These are phyloP conservation scores for Volutella citrinella DNA, from an alignment of 2,329 filamentous ascomycete genomes.

Conservation along the genomic window DNA sequence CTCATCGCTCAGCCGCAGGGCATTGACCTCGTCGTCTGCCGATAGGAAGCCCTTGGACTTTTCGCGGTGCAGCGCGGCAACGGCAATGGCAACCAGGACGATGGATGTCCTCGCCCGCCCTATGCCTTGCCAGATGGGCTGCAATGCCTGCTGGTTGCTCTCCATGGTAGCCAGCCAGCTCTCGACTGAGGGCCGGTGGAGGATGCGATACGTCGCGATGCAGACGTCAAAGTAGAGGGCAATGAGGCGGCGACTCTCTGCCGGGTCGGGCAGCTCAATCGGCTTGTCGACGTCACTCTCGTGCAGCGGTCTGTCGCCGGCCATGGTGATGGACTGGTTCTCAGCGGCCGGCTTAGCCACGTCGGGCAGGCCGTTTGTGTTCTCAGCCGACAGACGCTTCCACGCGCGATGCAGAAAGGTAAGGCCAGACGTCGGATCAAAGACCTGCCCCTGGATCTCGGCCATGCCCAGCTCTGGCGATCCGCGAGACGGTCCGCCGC, in stretches of 20 bases:
- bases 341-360: slow-evolving; percentile 21
- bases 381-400: slow-evolving; percentile 46
- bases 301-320: slow-evolving; percentile 49
- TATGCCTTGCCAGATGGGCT: slow-evolving; percentile 36
- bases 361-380: slow-evolving; percentile 24
- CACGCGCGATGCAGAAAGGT: slow-evolving; percentile 53
- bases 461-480: slow-evolving; percentile 46
- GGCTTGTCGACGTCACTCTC: slow-evolving; percentile 25
- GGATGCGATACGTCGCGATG: slow-evolving; percentile 56
- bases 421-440: slow-evolving; percentile 49
- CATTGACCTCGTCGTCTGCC: slow-evolving; percentile 21
- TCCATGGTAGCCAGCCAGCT: slow-evolving; percentile 43
- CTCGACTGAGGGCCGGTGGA: slow-evolving; percentile 53
- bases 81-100: slow-evolving; percentile 45
- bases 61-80: slow-evolving; percentile 44
- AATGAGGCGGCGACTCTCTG: slow-evolving; percentile 34
- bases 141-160: slow-evolving; percentile 32
- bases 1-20: slow-evolving; percentile 33
- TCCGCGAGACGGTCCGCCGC: slow-evolving; percentile 34
- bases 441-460: slow-evolving; percentile 51
- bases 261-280: slow-evolving; percentile 37
- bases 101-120: slow-evolving; percentile 44
- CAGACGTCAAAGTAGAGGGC: slow-evolving; percentile 58
- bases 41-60: slow-evolving; percentile 28
- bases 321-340: slow-evolving; percentile 44